phyloP scores from a whole-genome alignment of 352 stramenopile genomes.

The Globisporangium spinosum region DNA sequence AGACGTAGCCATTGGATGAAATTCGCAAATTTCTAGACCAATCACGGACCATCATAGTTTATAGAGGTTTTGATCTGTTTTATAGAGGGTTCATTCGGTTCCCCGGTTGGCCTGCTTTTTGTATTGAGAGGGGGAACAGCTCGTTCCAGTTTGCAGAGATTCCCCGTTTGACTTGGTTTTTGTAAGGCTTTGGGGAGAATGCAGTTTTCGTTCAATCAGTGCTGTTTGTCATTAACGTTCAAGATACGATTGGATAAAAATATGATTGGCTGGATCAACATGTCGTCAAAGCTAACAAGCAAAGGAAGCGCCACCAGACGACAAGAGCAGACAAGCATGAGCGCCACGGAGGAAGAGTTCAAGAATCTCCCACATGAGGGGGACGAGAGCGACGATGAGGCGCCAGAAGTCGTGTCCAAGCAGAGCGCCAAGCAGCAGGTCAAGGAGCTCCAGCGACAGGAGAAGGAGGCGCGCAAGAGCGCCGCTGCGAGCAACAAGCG shows the following conservation, averaged over 20 bases:
- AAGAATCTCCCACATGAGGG: conserved; percentile 16
- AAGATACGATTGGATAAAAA: conserved; percentile 26
- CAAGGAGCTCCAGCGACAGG: conserved; percentile 41
- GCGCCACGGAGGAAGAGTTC: conserved; percentile 19
- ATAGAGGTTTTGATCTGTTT: too few relatives aligned
- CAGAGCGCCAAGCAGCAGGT: conserved; percentile 55
- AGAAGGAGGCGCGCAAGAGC: conserved; percentile 44
- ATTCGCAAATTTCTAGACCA: too few relatives aligned
- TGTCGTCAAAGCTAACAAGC: neutral
- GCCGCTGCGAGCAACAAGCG: conserved; percentile 37
- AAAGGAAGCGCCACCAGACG: neutral
- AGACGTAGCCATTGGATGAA: neutral
- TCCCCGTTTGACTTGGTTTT: too few relatives aligned
- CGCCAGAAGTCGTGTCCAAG: conserved; percentile 76
- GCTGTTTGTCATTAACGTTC: too few relatives aligned
- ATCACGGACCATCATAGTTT: too few relatives aligned
- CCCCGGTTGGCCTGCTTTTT: too few relatives aligned
- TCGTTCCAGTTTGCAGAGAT: too few relatives aligned
- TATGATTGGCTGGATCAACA: conserved; percentile 14
- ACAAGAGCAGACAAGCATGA: conserved; percentile 3
- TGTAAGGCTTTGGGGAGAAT: too few relatives aligned
- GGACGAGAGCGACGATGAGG: conserved; percentile 62
- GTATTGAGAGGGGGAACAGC: too few relatives aligned
- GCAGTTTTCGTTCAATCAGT: too few relatives aligned
- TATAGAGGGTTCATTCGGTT: too few relatives aligned